These are phyloP conservation scores for Collybia sp. DNA, from an alignment of 768 basidiomycete species.

Conservation along the genomic window DNA sequence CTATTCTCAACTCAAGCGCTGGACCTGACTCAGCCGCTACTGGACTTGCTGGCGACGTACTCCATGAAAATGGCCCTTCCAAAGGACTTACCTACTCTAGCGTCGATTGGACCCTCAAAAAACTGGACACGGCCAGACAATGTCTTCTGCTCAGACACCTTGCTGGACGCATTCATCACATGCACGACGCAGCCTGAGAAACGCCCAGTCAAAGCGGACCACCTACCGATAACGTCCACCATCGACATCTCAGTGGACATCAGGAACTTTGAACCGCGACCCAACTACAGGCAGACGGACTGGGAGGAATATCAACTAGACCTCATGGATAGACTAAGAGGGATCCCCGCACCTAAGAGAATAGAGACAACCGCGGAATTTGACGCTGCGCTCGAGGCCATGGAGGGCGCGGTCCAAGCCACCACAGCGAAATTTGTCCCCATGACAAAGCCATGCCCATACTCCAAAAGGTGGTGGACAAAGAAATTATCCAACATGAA, in stretches of 20 bases:
- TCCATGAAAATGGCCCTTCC: slow-evolving; percentile 23
- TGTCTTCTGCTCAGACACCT: slow-evolving; percentile 17
- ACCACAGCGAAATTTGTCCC: slow-evolving; percentile 1
- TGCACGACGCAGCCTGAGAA: slow-evolving; percentile 15
- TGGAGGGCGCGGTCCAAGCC: slow-evolving; percentile 1
- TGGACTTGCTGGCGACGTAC: slow-evolving; percentile 13
- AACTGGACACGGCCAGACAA: slow-evolving; percentile 31
- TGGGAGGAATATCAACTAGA: slow-evolving; percentile 7
- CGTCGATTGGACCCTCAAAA: slow-evolving; percentile 5
- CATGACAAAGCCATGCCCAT: neutral
- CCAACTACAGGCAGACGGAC: slow-evolving; percentile 18
- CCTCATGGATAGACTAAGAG: no score
- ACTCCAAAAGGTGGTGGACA: neutral
- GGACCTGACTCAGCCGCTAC: slow-evolving; percentile 5
- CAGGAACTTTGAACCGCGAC: neutral
- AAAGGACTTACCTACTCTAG: slow-evolving; percentile 19
- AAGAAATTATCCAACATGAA: no score
- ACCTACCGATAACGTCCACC: slow-evolving; percentile 22
- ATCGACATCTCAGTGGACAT: slow-evolving; percentile 10
- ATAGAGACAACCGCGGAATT: no score
- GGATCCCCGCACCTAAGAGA: no score
- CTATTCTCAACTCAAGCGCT: neutral
- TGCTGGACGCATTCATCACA: slow-evolving; percentile 7
- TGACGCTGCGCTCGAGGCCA: no score
- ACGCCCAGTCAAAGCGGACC: slow-evolving; percentile 20